phyloP scores from a whole-genome alignment of 768 basidiomycete species.

The Xerocomus spinulosus region DNA sequence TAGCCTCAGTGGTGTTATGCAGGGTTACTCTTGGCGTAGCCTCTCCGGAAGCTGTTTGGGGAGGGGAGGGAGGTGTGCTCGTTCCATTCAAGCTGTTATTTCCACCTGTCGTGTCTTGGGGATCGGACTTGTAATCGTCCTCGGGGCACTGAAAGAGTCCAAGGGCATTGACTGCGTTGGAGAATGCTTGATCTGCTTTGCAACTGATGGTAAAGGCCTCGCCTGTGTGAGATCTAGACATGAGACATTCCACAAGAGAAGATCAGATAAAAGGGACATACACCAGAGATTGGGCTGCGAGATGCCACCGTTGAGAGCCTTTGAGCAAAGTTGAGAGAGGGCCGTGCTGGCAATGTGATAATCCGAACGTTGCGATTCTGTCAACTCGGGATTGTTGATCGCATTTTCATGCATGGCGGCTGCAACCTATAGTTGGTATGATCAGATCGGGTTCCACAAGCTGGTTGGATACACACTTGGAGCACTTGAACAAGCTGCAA shows the following conservation, averaged over 20 bases:
- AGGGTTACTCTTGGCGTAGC: neutral
- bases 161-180: constrained; percentile 1
- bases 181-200: constrained; percentile 3
- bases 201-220: neutral
- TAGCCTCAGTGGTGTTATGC: neutral
- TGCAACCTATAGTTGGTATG: constrained; percentile 11
- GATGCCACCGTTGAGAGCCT: neutral
- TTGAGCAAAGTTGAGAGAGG: constrained; percentile 8
- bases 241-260: neutral
- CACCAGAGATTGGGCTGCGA: constrained; percentile 1
- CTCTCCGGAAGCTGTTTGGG: neutral
- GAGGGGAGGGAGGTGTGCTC: neutral
- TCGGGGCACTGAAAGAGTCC: constrained; percentile 2
- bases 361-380: neutral
- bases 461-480: constrained; percentile 10
- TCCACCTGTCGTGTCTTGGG: neutral
- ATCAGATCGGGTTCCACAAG: neutral
- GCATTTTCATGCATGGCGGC: constrained; percentile 24
- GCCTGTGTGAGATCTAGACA: constrained; percentile 3
- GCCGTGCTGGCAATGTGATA: constrained; percentile 8
- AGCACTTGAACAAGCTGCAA: constrained; percentile 15
- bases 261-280: constrained; percentile 6
- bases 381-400: constrained; percentile 11
- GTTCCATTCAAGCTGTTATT: neutral
- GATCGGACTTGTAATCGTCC: too few species aligned